Conservation (phyloP, 1,284 basidiomycete genomes). For the Apiotrichum sp. region DNA sequence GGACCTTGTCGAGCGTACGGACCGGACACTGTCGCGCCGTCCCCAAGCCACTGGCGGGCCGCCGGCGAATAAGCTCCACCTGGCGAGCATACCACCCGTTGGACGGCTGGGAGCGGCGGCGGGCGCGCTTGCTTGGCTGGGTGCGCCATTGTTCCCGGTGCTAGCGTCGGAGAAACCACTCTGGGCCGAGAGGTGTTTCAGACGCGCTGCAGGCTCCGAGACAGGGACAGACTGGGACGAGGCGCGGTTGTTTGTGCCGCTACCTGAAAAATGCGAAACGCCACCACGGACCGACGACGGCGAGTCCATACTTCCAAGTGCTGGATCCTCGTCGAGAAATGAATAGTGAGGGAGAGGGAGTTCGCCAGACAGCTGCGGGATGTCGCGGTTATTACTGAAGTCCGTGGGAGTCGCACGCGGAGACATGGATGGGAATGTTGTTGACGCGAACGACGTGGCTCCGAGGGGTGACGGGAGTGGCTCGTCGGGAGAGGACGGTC, state of each 20-base stretch:
- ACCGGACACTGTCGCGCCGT: slow-evolving; percentile 9
- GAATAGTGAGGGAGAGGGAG: neutral
- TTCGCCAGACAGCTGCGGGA: neutral
- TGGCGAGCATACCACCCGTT: neutral
- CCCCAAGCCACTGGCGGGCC: slow-evolving; percentile 17
- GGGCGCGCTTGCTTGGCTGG: neutral
- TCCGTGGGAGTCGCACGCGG: neutral
- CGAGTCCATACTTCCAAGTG: neutral
- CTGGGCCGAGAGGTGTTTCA: slow-evolving; percentile 2
- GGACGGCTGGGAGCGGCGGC: neutral
- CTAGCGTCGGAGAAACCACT: neutral
- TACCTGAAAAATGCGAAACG: neutral
- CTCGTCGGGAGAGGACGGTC: neutral
- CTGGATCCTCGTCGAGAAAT: slow-evolving; percentile 1
- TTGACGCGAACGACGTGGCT: neutral
- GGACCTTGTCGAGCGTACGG: slow-evolving; percentile 1
- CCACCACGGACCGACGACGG: neutral
- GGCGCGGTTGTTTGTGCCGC: neutral
- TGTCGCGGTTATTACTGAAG: neutral
- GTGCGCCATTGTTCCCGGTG: neutral
- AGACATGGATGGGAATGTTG: neutral
- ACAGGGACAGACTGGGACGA: neutral
- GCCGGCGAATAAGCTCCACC: slow-evolving; percentile 12
- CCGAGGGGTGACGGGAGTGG: neutral
- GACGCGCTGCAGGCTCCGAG: neutral